Evolutionary conservation across 352 stramenopile species (phyloP).

Genomic region (Pythium phragmitis): DNA sequence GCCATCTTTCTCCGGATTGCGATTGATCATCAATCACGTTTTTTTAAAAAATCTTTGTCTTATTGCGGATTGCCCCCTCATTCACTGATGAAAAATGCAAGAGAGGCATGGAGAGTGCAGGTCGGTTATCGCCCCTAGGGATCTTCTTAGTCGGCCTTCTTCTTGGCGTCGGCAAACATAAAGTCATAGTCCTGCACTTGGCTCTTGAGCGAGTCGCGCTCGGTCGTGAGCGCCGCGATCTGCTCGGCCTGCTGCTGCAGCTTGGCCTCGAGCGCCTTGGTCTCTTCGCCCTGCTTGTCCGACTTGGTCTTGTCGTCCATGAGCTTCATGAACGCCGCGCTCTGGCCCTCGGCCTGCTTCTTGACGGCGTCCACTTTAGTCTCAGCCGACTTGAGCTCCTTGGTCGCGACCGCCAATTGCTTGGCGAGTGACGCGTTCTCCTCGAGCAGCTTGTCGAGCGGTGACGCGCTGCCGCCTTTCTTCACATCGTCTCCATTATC

Average conservation of each 20-base stretch:
- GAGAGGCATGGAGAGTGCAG: background rate
- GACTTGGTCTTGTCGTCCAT: conserved; percentile 69
- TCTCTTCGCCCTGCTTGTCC: conserved; percentile 48
- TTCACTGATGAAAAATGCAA: background rate
- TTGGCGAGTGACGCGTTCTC: conserved; percentile 57
- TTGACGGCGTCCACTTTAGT: conserved; percentile 54
- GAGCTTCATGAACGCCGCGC: conserved; percentile 78
- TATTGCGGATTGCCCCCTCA: too few species aligned
- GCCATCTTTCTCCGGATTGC: too few species aligned
- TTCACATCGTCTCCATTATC: conserved; percentile 30
- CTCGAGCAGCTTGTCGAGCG: conserved; percentile 54
- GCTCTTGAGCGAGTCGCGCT: conserved; percentile 69
- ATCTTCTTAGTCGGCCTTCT: conserved; percentile 72
- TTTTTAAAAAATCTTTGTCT: too few species aligned
- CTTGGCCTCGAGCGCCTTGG: conserved; percentile 45
- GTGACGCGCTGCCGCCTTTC: conserved; percentile 41
- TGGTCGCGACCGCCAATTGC: conserved; percentile 34
- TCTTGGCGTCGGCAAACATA: conserved; percentile 87
- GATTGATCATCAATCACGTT: too few species aligned
- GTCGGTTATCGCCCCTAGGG: background rate
- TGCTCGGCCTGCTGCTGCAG: conserved; percentile 43
- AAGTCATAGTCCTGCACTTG: conserved; percentile 90
- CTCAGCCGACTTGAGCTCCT: conserved; percentile 50
- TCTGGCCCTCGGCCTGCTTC: conserved; percentile 79
- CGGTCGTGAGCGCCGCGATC: conserved; percentile 50